Evolutionary conservation across 345 rosid genomes (phyloP).

Genomic region (Hypericum perforatum): DNA sequence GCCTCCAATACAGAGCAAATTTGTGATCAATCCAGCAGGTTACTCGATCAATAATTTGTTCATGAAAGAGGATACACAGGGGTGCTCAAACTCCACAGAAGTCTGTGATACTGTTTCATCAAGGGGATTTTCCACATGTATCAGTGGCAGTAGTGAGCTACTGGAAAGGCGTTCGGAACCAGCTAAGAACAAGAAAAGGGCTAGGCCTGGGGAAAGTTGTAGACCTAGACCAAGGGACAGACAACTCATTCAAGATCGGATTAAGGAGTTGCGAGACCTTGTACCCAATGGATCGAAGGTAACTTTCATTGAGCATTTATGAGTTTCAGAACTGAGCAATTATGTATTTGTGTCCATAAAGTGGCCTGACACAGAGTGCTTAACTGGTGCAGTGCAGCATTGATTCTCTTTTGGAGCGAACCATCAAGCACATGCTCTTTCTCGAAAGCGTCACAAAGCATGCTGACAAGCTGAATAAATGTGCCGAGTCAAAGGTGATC

Average conservation of each 20-base stretch:
- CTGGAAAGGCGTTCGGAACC: slow-evolving; percentile 52
- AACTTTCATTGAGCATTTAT: slow-evolving; percentile 20
- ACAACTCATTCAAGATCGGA: slow-evolving; percentile 92
- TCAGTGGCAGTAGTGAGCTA: slow-evolving; percentile 54
- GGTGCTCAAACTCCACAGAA: slow-evolving; percentile 40
- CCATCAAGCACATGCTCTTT: slow-evolving; percentile 88
- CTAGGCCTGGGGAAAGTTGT: slow-evolving; percentile 75
- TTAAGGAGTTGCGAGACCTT: slow-evolving; percentile 92
- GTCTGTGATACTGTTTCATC: slow-evolving; percentile 52
- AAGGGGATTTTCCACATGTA: slow-evolving; percentile 58
- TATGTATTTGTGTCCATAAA: slow-evolving; percentile 6
- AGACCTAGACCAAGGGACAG: slow-evolving; percentile 98
- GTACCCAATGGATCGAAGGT: slow-evolving; percentile 98
- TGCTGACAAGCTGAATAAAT: slow-evolving; percentile 78
- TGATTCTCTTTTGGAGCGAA: slow-evolving; percentile 89
- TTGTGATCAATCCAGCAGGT: slow-evolving; percentile 29
- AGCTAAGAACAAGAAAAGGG: slow-evolving; percentile 63
- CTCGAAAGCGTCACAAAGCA: slow-evolving; percentile 74
- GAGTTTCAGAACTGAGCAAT: not conserved
- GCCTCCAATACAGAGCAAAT: slow-evolving; percentile 36
- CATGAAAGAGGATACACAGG: slow-evolving; percentile 32
- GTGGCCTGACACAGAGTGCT: not conserved
- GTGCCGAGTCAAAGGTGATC: slow-evolving; percentile 55
- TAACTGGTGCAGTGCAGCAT: slow-evolving; percentile 78
- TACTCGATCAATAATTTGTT: slow-evolving; percentile 39